These are phyloP conservation scores for Colletotrichum chlorophyti DNA, from an alignment of 2,329 filamentous ascomycete genomes.

Conservation along the genomic window DNA sequence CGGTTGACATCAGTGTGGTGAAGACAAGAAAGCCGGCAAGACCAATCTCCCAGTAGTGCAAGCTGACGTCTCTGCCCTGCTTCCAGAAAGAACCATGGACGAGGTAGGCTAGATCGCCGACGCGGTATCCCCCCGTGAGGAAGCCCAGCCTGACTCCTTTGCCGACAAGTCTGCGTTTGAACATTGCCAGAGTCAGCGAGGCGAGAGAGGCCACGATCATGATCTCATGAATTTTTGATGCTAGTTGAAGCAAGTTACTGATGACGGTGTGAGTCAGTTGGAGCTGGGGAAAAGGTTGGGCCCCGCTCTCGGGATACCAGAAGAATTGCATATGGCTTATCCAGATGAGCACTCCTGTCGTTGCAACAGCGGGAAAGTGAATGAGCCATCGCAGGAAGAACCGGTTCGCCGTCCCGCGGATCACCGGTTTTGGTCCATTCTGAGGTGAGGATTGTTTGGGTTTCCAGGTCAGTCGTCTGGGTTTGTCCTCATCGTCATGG, in stretches of 20 bases:
- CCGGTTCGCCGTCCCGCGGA: neutral
- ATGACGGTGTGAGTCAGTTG: no score
- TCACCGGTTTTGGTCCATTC: neutral
- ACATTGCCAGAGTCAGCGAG: neutral
- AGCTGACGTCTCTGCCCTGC: neutral
- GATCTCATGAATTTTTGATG: conserved; percentile 12
- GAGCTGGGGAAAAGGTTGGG: neutral
- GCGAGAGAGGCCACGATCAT: conserved; percentile 7
- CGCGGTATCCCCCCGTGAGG: conserved; percentile 17
- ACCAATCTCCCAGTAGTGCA: neutral
- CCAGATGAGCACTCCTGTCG: neutral
- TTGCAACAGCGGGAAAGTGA: neutral
- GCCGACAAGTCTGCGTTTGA: neutral
- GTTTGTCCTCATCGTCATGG: no score
- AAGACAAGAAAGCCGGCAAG: conserved; percentile 1
- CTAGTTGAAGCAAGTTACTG: conserved; percentile 5
- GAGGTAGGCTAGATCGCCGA: conserved; percentile 14
- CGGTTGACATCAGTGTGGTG: neutral
- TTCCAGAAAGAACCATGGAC: neutral
- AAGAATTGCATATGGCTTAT: neutral
- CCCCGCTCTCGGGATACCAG: neutral
- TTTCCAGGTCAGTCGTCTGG: no score
- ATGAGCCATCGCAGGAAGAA: neutral
- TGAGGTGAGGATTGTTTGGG: no score
- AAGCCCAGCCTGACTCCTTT: conserved; percentile 10